phyloP scores from a whole-genome alignment of 2,329 filamentous ascomycete species.

The Penicillium sp. region DNA sequence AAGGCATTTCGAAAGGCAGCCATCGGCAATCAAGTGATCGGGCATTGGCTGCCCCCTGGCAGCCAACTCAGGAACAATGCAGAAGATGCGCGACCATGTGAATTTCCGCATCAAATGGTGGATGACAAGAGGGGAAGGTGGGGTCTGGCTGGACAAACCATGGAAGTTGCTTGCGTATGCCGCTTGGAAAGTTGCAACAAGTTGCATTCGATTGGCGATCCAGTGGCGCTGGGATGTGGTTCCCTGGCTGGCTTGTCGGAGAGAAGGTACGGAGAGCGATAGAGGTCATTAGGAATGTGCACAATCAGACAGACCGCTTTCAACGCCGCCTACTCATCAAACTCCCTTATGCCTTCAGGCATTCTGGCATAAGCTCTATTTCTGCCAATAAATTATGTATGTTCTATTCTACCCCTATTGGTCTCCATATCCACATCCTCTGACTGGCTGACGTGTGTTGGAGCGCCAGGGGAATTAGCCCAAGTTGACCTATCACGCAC shows the following conservation, averaged over 20 bases:
- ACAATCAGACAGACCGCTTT: not conserved
- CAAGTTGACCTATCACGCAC: not conserved
- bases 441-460: not conserved
- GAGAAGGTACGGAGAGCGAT: not conserved
- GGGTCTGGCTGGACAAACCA: not conserved
- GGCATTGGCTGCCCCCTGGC: slow-evolving; percentile 12
- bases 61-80: not conserved
- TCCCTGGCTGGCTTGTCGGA: not conserved
- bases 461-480: not conserved
- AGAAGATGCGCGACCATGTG: not conserved
- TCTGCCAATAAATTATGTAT: not conserved
- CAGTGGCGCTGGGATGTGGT: not conserved
- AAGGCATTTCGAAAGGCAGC: not conserved
- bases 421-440: not conserved
- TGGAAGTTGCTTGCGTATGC: not conserved
- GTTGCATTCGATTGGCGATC: slow-evolving; percentile 1
- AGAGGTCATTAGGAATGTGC: not conserved
- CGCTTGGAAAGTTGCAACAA: not conserved
- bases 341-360: not conserved
- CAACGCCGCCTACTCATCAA: not conserved
- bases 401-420: not conserved
- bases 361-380: not conserved
- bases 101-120: not conserved
- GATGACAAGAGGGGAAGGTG: not conserved
- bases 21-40: not conserved